Evolutionary conservation across 163 green algal genomes (phyloP).

Genomic region (Chloromonas sp.): DNA sequence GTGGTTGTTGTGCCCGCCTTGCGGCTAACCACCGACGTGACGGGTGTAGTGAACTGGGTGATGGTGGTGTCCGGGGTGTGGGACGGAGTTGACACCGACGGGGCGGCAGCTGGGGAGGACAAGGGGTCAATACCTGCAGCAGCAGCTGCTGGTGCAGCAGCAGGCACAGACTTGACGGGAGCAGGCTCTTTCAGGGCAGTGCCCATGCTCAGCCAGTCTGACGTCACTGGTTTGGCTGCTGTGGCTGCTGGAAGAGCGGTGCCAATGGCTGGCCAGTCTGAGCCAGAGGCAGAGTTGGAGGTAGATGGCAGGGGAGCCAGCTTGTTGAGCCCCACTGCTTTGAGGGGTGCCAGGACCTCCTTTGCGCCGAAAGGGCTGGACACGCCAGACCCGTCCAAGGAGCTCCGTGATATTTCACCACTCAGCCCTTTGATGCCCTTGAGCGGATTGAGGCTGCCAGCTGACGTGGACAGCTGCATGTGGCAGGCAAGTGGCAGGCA

Average conservation of each 20-base stretch:
- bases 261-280: neutral
- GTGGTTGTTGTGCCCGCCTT: no score
- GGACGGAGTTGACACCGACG: no score
- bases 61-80: neutral
- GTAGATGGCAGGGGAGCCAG: neutral
- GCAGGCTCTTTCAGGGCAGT: no score
- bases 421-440: neutral
- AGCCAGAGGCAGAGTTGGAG: slow-evolving; percentile 7
- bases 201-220: neutral
- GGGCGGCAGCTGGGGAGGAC: no score
- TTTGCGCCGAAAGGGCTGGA: neutral
- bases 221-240: neutral
- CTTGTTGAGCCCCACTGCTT: slow-evolving; percentile 1
- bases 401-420: neutral
- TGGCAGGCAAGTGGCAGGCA: neutral
- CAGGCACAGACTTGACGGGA: neutral
- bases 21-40: no score
- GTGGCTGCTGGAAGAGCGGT: neutral
- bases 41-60: neutral
- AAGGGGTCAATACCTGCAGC: no score
- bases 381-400: neutral
- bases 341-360: slow-evolving; percentile 5
- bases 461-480: neutral
- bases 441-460: neutral
- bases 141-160: neutral